phyloP scores from a whole-genome alignment of 2,329 filamentous ascomycete genomes.

The Xenosphaeropsis pyriputrescens region DNA sequence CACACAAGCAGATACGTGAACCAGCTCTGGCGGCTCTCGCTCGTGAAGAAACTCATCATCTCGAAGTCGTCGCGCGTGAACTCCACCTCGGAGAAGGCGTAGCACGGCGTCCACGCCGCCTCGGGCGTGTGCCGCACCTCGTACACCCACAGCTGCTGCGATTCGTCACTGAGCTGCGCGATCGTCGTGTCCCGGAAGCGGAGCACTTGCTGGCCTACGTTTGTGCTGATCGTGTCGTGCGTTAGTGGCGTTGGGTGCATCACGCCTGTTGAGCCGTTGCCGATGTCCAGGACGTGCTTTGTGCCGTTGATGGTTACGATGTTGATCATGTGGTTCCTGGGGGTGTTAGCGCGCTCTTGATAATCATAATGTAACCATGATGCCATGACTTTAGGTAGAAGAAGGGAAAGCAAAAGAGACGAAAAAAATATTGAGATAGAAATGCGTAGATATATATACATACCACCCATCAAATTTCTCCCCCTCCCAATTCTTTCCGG shows the following conservation, averaged over 20 bases:
- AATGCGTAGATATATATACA: too few species aligned
- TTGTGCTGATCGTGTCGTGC: conserved; percentile 16
- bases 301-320: conserved; percentile 38
- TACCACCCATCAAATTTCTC: conserved; percentile 15
- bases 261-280: conserved; percentile 48
- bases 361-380: neutral
- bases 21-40: conserved; percentile 29
- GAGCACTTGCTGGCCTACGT: conserved; percentile 38
- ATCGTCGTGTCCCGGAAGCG: conserved; percentile 35
- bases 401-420: neutral
- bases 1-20: conserved; percentile 39
- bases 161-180: conserved; percentile 25
- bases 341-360: neutral
- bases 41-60: conserved; percentile 42
- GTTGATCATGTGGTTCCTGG: conserved; percentile 42
- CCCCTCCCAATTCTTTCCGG: conserved; percentile 11
- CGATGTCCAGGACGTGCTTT: conserved; percentile 32
- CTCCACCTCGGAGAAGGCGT: conserved; percentile 52
- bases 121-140: conserved; percentile 35
- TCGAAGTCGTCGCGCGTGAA: conserved; percentile 46
- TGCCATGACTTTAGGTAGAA: neutral
- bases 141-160: conserved; percentile 44
- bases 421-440: neutral
- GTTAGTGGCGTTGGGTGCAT: conserved; percentile 40
- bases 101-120: conserved; percentile 41